Base-by-base conservation (phyloP, 2,329 filamentous ascomycete species). In the Bipolaris oryzae region DNA sequence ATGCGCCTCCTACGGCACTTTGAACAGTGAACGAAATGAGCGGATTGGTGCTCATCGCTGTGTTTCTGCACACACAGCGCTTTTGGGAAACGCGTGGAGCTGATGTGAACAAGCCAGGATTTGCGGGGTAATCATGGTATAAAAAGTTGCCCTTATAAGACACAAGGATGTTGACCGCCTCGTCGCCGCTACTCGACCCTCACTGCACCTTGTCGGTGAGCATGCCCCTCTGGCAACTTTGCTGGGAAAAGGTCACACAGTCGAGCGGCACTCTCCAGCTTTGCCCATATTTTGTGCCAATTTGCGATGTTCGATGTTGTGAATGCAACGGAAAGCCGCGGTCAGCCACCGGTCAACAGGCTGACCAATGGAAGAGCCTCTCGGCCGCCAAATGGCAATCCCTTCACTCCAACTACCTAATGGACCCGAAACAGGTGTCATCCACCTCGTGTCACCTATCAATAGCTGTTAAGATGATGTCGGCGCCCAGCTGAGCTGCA, bases 361-460 rank as follows among this genome's bases (percentile, higher is more conserved):
- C 15, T 31, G 31, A 21, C 63, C 63, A 64, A 64, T 66, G 47
- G 62, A 31, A 34, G 34, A 7, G 23, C 18, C 21, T 11, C 16
- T 33, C 10, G 38, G 49, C 15, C 33, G 57, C 48, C 53, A 62
- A 45, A 49, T 54, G 46, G 46, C 46, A 34, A 42, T 54, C 46
- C 34, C 33, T 23, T 53, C 47, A 38, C 58, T 51, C 13, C 39
- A 23, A 18, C 20, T 53, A 21, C 39, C 55, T 43, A 37, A 43
- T 39, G 11, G 46, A 35, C n/a, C 50, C 56, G 39, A 16, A 57
- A 56, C 52, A 51, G 53, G 55, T 34, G 38, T n/a, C 37, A 18
- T 35, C 57, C 44, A 41, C 11, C 35, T 58, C 43, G 39, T 54
- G 39, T 47, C 23, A 39, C 57, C 57, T 43, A 53, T 60, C 20